phyloP scores from a whole-genome alignment of 805 yeast genomes.

The Clavispora santaluciae region DNA sequence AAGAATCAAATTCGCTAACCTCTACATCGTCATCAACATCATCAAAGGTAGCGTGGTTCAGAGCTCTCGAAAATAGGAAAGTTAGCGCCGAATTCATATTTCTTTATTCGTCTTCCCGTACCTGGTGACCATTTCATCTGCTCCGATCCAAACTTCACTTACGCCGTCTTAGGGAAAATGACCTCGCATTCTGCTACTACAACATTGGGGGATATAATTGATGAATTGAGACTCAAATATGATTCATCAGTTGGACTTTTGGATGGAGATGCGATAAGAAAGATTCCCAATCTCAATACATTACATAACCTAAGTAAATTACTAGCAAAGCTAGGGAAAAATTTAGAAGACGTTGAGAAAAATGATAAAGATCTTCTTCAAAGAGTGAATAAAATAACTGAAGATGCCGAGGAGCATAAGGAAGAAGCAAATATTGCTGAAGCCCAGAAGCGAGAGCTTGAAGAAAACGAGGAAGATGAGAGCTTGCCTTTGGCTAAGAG shows the following conservation, averaged over 20 bases:
- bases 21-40: not conserved
- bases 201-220: slow-evolving; percentile 47
- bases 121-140: too few species aligned
- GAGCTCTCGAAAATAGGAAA: not conserved
- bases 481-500: slow-evolving; percentile 13
- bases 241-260: slow-evolving; percentile 57
- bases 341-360: slow-evolving; percentile 30
- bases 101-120: not conserved
- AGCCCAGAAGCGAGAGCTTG: slow-evolving; percentile 5
- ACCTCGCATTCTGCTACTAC: slow-evolving; percentile 31
- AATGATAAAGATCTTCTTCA: slow-evolving; percentile 25
- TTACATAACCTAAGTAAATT: slow-evolving; percentile 42
- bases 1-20: not conserved
- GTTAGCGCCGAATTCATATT: too few species aligned
- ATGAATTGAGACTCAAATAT: slow-evolving; percentile 48
- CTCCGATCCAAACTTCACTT: not conserved
- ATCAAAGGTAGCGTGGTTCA: not conserved
- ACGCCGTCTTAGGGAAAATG: slow-evolving; percentile 1
- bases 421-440: slow-evolving; percentile 2
- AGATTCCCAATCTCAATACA: slow-evolving; percentile 37
- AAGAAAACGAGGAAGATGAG: slow-evolving; percentile 10
- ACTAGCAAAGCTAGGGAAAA: slow-evolving; percentile 36
- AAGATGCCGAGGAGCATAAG: slow-evolving; percentile 4
- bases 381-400: slow-evolving; percentile 12
- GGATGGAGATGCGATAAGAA: slow-evolving; percentile 51